Percentiles rank a stretch among this genome's conserved stretches.
Evolutionary conservation across 768 basidiomycete genomes (phyloP).

Genomic region (Amanita exitialis): DNA sequence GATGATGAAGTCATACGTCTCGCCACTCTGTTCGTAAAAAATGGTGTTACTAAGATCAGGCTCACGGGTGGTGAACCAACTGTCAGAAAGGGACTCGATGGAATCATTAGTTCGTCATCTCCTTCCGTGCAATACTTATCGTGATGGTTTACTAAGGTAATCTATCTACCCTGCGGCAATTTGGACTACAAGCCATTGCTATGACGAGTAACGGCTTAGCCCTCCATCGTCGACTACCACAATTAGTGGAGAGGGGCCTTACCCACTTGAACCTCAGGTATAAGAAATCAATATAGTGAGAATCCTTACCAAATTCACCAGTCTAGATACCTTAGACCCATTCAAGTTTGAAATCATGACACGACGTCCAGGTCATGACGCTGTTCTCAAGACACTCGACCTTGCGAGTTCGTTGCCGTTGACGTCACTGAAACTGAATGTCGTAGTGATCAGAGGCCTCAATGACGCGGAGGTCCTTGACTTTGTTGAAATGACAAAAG

Average conservation of each 20-base stretch:
- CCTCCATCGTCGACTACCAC: constrained; percentile 62
- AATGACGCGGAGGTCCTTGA: constrained; percentile 76
- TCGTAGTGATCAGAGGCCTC: constrained; percentile 71
- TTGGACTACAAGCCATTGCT: constrained; percentile 65
- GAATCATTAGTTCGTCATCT: constrained; percentile 48
- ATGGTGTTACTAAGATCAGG: constrained; percentile 81
- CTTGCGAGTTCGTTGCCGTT: constrained; percentile 47
- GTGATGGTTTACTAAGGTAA: constrained; percentile 28
- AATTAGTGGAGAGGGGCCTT: constrained; percentile 59
- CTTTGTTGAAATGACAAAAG: constrained; percentile 69
- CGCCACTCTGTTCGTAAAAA: constrained; percentile 66
- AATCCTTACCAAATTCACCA: constrained; percentile 15
- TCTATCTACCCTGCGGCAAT: constrained; percentile 46
- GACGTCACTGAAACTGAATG: constrained; percentile 69
- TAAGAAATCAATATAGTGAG: neutral
- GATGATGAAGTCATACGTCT: constrained; percentile 70
- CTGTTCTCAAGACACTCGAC: constrained; percentile 60
- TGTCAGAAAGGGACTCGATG: constrained; percentile 61
- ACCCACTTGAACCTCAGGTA: constrained; percentile 65
- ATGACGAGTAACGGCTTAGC: constrained; percentile 84
- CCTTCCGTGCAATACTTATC: neutral
- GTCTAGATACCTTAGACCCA: constrained; percentile 78
- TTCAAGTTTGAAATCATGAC: constrained; percentile 87
- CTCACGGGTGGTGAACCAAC: constrained; percentile 88
- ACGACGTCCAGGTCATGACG: constrained; percentile 64